Conservation (phyloP, 1,284 basidiomycete species). For the Ceratobasidium sp. region DNA sequence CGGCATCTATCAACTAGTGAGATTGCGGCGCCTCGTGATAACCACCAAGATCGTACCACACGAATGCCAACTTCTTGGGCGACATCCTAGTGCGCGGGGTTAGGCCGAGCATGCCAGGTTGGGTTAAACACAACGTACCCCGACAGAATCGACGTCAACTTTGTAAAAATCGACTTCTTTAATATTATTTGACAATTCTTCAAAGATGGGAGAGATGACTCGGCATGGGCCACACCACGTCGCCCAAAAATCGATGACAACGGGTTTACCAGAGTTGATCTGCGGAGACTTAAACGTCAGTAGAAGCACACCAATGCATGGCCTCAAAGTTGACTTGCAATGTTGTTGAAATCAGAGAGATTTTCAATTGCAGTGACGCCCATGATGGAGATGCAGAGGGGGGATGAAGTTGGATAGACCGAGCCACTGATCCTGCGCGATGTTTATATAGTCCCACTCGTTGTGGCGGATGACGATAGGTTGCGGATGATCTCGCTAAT, state of each 20-base stretch:
- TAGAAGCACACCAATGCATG: not conserved
- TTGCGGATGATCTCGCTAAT: too few species aligned
- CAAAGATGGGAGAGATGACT: conserved; percentile 24
- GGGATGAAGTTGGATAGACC: not conserved
- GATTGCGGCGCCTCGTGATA: not conserved
- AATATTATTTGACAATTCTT: not conserved
- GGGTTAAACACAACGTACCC: conserved; percentile 8
- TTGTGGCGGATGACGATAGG: not conserved
- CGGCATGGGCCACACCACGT: conserved; percentile 40
- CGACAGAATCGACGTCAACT: conserved; percentile 7
- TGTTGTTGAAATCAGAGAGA: not conserved
- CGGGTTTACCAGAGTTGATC: conserved; percentile 31
- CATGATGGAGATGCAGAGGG: not conserved
- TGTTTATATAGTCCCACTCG: not conserved
- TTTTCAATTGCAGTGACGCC: conserved; percentile 4
- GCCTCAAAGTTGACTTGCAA: not conserved
- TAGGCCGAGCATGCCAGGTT: not conserved
- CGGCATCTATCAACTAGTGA: conserved; percentile 18
- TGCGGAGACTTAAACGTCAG: not conserved
- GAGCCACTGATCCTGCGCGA: not conserved
- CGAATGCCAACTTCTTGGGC: conserved; percentile 28
- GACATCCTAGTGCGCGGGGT: conserved; percentile 4
- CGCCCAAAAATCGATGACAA: conserved; percentile 37
- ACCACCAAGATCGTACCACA: conserved; percentile 7
- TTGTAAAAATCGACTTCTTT: conserved; percentile 26